Evolutionary conservation across 179 eudicot species (phyloP).

Genomic region (Amaranthus tricolor): DNA sequence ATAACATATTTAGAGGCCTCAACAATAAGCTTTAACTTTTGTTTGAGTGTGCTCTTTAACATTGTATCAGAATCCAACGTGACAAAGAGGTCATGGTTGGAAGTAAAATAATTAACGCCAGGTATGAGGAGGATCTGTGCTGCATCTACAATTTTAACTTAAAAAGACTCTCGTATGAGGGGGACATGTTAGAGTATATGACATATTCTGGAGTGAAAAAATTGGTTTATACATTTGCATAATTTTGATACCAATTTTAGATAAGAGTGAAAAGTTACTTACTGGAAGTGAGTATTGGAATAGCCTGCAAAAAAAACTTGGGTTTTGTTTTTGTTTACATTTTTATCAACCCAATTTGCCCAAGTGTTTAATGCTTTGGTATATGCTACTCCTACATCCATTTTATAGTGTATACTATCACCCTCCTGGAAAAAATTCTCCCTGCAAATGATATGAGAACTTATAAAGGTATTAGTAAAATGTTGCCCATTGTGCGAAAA

Average conservation of each 20-base stretch:
- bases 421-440: conserved; percentile 55
- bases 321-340: conserved; percentile 39
- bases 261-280: not conserved
- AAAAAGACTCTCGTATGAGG: no score
- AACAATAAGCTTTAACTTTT: no score
- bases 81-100: no score
- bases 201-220: no score
- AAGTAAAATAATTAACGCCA: no score
- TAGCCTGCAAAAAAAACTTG: conserved; percentile 53
- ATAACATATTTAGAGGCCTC: no score
- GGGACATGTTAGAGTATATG: no score
- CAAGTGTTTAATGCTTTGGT: conserved; percentile 55
- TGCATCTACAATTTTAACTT: no score
- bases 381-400: conserved; percentile 52
- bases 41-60: no score
- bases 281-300: conserved; percentile 58
- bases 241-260: not conserved
- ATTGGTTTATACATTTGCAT: not conserved
- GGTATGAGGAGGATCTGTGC: no score
- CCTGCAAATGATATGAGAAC: conserved; percentile 27
- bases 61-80: no score
- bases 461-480: not conserved
- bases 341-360: conserved; percentile 55
- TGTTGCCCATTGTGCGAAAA: no score
- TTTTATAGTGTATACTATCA: conserved; percentile 32